Percentiles rank a stretch among this genome's conserved stretches.
These are phyloP conservation scores for Trichoderma semiorbis DNA, from an alignment of 2,329 filamentous ascomycete species.

Conservation along the genomic window DNA sequence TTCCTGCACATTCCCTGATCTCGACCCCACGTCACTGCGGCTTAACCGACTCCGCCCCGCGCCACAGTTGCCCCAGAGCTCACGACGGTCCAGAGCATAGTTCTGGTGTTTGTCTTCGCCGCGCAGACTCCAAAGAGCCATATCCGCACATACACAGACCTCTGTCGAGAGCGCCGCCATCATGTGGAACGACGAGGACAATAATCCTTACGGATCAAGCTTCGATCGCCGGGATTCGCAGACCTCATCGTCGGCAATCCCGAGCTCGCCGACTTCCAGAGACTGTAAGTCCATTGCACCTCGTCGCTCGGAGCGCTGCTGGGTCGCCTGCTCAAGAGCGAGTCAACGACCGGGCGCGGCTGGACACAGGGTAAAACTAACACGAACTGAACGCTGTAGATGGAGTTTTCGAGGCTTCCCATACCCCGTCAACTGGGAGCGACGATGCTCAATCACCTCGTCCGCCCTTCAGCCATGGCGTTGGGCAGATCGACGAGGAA, in stretches of 20 bases:
- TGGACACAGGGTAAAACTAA: not conserved
- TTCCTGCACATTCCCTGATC: constrained; percentile 19
- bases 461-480: constrained; percentile 29
- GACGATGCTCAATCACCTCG: constrained; percentile 53
- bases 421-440: constrained; percentile 68
- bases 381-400: constrained; percentile 24
- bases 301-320: not conserved
- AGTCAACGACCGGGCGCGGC: not conserved
- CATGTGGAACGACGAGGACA: constrained; percentile 99
- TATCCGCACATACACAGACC: not conserved
- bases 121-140: not conserved
- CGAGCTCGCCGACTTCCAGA: constrained; percentile 57
- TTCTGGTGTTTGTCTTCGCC: constrained; percentile 13
- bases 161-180: constrained; percentile 19
- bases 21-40: constrained; percentile 15
- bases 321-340: not conserved
- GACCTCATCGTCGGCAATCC: constrained; percentile 63
- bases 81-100: constrained; percentile 16
- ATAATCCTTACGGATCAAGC: constrained; percentile 90
- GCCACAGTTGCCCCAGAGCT: constrained; percentile 22
- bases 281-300: constrained; percentile 49
- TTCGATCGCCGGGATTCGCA: constrained; percentile 85
- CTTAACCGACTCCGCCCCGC: constrained; percentile 19
- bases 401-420: constrained; percentile 57
- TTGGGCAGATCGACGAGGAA: constrained; percentile 45